Percentiles rank a stretch among this genome's conserved stretches.
These are phyloP conservation scores for Friedmanniomyces endolithicus DNA, from an alignment of 495 filamentous ascomycete species.

Conservation along the genomic window DNA sequence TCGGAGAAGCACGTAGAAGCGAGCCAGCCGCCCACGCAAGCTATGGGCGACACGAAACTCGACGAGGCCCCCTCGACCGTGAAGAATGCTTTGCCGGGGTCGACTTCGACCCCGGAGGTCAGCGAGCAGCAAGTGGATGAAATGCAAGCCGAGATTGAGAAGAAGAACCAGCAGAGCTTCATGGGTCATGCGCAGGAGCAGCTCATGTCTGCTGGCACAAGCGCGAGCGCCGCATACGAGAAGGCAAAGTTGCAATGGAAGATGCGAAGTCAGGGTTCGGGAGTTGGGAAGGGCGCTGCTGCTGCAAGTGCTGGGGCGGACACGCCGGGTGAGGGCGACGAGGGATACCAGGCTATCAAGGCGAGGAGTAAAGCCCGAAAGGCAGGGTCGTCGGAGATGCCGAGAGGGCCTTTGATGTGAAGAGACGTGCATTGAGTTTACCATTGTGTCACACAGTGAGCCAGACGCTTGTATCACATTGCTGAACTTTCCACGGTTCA, in stretches of 20 bases:
- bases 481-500: neutral
- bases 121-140: conserved; percentile 25
- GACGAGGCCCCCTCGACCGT: neutral
- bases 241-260: conserved; percentile 16
- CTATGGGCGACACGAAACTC: conserved; percentile 27
- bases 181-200: conserved; percentile 22
- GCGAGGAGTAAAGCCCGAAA: conserved; percentile 4
- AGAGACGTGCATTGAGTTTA: neutral
- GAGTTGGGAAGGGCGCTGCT: neutral
- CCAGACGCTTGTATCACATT: neutral
- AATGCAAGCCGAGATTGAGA: conserved; percentile 28
- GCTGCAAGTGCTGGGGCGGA: neutral
- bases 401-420: neutral
- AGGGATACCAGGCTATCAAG: conserved; percentile 3
- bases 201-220: conserved; percentile 11
- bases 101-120: conserved; percentile 10
- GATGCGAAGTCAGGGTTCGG: neutral
- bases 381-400: neutral
- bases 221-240: conserved; percentile 11
- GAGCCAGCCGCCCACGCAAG: conserved; percentile 13
- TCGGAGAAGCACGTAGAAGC: conserved; percentile 39
- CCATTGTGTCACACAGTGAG: neutral
- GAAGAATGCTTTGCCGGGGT: neutral
- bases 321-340: neutral
- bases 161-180: conserved; percentile 26